Base-by-base conservation (phyloP, 257 asterid species). In the Eustoma russellianum region DNA sequence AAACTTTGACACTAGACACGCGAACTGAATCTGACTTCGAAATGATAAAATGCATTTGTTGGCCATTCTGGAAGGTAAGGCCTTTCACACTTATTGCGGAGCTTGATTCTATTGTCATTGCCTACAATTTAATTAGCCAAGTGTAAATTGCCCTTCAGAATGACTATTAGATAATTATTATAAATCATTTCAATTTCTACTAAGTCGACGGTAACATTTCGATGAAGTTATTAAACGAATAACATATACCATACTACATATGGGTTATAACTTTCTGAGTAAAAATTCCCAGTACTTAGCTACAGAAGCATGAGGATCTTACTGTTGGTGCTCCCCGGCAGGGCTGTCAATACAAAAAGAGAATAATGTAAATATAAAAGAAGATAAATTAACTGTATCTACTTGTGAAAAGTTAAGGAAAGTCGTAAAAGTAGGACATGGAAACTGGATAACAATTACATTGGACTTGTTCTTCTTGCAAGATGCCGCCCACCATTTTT, bases 401-500 rank as follows among this genome's bases (percentile, higher is more conserved):
- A 50, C 54, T 30, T 38, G 16, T 46, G 61, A 18, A 12, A 53
- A 34, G 0, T 24, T 24, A 4, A 24, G 30, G 30, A 24, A 2
- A 24, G 2, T 4, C 30, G 3, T 24, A 24, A 24, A 24, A 2
- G 3, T 24, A 4, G 2, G 30, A 24, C 30, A 24, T 4, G n/a
- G n/a, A n/a, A n/a, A n/a, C n/a, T 62, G 38, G 41, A 13, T 17
- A 18, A 64, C 6, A 33, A 43, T 81, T 79, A 91, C 98, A 67
- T 88, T 92, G 50, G 88, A 12, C 70, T 88, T 88, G 74, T 92
- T 92, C 78, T 50, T 84, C 73, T 87, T 92, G 91, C 98, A 92
- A 65, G 98, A 92, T 55, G 88, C 94, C 64, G 79, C 95, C 98
- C 98, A 92, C 98, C 98, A 92, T 69, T 81, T 81, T 67, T 71